Percentiles rank a stretch among this genome's conserved stretches.
These are phyloP conservation scores for Ricinus communis DNA, from an alignment of 345 rosid genomes.

Conservation along the genomic window DNA sequence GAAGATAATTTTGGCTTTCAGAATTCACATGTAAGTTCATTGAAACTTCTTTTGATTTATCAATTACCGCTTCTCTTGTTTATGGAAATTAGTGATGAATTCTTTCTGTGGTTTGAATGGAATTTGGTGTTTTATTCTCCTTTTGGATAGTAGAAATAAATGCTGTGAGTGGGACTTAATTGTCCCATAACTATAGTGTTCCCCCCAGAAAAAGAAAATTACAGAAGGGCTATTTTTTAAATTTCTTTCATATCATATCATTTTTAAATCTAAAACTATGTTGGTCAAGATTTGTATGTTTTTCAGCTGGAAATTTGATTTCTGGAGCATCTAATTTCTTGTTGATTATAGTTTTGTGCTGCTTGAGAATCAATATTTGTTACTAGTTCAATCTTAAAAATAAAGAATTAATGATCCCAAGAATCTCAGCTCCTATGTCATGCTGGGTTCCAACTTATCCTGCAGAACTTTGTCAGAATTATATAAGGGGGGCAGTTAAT, in stretches of 20 bases:
- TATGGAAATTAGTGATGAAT: no score
- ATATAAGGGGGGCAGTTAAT: not conserved
- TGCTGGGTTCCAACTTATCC: not conserved
- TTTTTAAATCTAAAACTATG: no score
- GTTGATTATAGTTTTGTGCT: not conserved
- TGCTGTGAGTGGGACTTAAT: no score
- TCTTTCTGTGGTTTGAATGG: not conserved
- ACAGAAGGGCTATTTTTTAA: no score
- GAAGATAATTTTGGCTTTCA: conserved; percentile 43
- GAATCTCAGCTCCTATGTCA: not conserved
- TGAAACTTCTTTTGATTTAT: not conserved
- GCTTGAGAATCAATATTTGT: not conserved
- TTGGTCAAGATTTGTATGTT: no score
- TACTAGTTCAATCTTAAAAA: not conserved
- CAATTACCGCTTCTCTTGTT: not conserved
- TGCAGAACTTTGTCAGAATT: not conserved
- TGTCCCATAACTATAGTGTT: no score
- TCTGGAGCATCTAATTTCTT: no score
- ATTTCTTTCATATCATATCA: no score
- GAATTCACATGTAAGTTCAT: conserved; percentile 41
- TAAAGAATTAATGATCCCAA: not conserved
- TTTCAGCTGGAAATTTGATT: no score
- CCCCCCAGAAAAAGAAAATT: no score
- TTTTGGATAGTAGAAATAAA: no score
- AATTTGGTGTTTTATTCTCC: no score